Evolutionary conservation across 805 yeast genomes (phyloP), one percentile per base, ranked within the genome.

Genomic region (Candida anglica): DNA sequence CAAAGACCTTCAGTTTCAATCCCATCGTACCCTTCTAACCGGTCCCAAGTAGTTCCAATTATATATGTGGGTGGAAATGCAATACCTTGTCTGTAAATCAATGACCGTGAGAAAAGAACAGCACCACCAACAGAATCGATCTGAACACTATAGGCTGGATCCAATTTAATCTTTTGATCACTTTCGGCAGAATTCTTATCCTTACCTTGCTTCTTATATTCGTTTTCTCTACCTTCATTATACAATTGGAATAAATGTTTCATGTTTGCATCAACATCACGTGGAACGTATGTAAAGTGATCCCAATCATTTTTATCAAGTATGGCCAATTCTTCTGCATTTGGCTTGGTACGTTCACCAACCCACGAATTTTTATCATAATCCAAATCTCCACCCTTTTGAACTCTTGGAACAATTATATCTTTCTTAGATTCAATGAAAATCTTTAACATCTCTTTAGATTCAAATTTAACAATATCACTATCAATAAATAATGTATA

Each of bases 111-210:
- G 38, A 69, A 71, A 10, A 73, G 52, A 2, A 72, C 59, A 1
- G 76, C 77, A 6, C 77, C 77, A 1, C 79, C 78, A 8, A 73
- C 79, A 2, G 76, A 69, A 40, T 71, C 76, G 16, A 73, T 40
- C 19, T 48, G 47, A 2, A 58, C 52, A 0, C 39, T 6, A 31
- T 46, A 45, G 11, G 30, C 36, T 13, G 37, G 35, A 14, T 30
- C 27, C 11, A 28, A 23, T 14, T 31, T 19, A n/a, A n/a, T n/a
- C n/a, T n/a, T n/a, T n/a, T n/a, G n/a, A n/a, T n/a, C n/a, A n/a
- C n/a, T n/a, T n/a, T n/a, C n/a, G 16, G 10, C 28, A 21, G 11
- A 11, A 21, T 13, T 26, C 28, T 26, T 39, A 38, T 19, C 34
- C 39, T n/a, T n/a, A n/a, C n/a, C n/a, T n/a, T n/a, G n/a, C n/a